Evolutionary conservation across 23 red algal genomes (phyloP), one percentile per base, ranked within the genome.

Genomic region (Gracilaria domingensis): DNA sequence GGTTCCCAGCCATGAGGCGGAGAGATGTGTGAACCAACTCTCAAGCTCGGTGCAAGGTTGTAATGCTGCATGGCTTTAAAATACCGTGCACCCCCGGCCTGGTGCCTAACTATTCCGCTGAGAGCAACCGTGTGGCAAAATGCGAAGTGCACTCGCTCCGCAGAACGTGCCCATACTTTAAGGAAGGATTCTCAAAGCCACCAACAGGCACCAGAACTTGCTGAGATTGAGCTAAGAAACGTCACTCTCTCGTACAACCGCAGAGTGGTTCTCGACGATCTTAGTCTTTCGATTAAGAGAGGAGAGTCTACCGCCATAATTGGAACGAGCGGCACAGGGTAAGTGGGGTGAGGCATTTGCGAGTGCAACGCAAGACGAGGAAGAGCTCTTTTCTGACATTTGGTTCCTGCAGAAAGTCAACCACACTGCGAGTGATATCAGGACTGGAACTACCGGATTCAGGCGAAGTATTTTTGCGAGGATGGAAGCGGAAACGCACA

Each of bases 291-390:
- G 13, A 75, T 96, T 60, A 39, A 82, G 17, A 65, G 82, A 18
- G 94, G 94, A 24, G 94, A 96, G 57, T 78, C 94, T 26, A 84
- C 85, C 26, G 94, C 87, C 38, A 87, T 96, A 39, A 96, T 98
- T 32, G 96, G 96, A 24, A 88, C 91, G 26, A 95, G 91, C 50
- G 96, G 96, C 24, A 93, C 87, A 40, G 96, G 96, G 72, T 77
- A 77, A 49, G 72, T 77, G 35, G 40, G 50, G 14, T 32, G 32
- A 34, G 8, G 12, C 8, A 34, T 37, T 34, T 0, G 64, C 14
- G 30, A 65, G 12, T 69, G 64, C 8, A 8, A 69, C 64, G 38
- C 0, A 17, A 32, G 24, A 24, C 24, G 2, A 30, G 30, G 32
- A 23, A 55, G 17, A 18, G 14, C 51, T 37, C 6, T 38, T 37